These are phyloP conservation scores for Ceratobasidium sp. DNA, from an alignment of 1,284 basidiomycete genomes.

Conservation along the genomic window DNA sequence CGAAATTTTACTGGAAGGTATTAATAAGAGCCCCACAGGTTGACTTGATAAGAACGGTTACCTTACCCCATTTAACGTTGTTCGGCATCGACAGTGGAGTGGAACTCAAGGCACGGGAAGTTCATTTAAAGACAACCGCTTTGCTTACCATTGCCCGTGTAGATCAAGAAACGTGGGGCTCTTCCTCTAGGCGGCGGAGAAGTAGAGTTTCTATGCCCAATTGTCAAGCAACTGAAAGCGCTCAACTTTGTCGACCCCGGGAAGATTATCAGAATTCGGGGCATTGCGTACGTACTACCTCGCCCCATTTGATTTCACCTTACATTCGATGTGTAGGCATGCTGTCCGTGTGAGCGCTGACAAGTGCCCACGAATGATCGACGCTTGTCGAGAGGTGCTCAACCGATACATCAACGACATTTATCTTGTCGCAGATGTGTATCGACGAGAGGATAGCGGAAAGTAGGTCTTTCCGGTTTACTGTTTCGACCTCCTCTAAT, in stretches of 20 bases:
- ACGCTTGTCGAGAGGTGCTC: constrained; percentile 86
- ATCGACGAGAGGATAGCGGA: constrained; percentile 96
- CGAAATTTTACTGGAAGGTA: background rate
- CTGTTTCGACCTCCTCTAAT: background rate
- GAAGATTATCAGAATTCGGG: constrained; percentile 91
- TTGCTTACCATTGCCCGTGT: constrained; percentile 40
- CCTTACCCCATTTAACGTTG: constrained; percentile 87
- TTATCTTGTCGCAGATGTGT: constrained; percentile 98
- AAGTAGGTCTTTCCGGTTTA: constrained; percentile 49
- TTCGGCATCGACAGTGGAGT: constrained; percentile 89
- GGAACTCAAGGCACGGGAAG: constrained; percentile 81
- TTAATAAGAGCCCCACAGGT: constrained; percentile 65
- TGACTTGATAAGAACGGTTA: constrained; percentile 91
- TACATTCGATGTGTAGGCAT: constrained; percentile 61
- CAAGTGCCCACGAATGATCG: constrained; percentile 97
- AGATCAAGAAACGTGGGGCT: constrained; percentile 95
- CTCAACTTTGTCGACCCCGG: constrained; percentile 91
- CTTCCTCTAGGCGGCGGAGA: constrained; percentile 92
- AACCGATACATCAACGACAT: constrained; percentile 98
- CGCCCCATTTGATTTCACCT: constrained; percentile 19
- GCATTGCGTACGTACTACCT: constrained; percentile 77
- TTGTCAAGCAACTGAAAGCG: constrained; percentile 88
- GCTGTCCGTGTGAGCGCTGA: constrained; percentile 95
- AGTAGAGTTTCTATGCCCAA: constrained; percentile 90
- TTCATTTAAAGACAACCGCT: too few relatives aligned